Evolutionary conservation across 2,329 filamentous ascomycete genomes (phyloP), one percentile per base, ranked within the genome.

Genomic region (Xylariaceae sp.): DNA sequence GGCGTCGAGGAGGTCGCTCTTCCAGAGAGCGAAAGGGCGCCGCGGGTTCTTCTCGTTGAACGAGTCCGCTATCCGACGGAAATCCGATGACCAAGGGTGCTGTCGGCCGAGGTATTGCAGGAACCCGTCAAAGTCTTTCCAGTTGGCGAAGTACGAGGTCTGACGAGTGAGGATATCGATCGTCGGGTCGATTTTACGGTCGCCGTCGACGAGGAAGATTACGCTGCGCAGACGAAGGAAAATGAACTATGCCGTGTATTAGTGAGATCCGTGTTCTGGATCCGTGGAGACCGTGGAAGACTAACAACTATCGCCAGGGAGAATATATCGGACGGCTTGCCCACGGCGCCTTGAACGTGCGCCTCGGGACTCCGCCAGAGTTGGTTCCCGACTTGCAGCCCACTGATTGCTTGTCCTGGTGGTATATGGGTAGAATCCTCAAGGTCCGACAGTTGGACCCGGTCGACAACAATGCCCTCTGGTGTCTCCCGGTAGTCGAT

Each of bases 321-420:
- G 61, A 76, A 76, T 3, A 75, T 70, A 55, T 75, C 72, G 30
- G 72, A 73, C 16, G 70, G 67, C 55, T 70, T 71, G 48, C 70
- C 63, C 10, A 74, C 65, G 22, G 63, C 63, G 30, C 66, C 70
- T 54, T 68, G 66, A n/a, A 71, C 68, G 59, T 74, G 71, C 15
- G 72, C 72, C 62, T 76, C 73, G 5, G 73, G 73, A 63, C 73
- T 76, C 42, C 74, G 66, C 74, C 73, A 76, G 62, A 74, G 70
- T 59, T 70, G 71, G 59, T 76, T 76, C 32, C 74, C 72, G 39
- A 69, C 62, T 41, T 70, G 68, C 2, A 65, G 61, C n/a, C 70
- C 72, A 10, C 63, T 59, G 5, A 75, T 66, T 15, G 65, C 65
- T 59, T 66, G 67, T 22, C 66, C 67, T 29, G 69, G 67, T 2